Evolutionary conservation across 1,284 basidiomycete genomes (phyloP).

Genomic region (Puccinia brachypodii): DNA sequence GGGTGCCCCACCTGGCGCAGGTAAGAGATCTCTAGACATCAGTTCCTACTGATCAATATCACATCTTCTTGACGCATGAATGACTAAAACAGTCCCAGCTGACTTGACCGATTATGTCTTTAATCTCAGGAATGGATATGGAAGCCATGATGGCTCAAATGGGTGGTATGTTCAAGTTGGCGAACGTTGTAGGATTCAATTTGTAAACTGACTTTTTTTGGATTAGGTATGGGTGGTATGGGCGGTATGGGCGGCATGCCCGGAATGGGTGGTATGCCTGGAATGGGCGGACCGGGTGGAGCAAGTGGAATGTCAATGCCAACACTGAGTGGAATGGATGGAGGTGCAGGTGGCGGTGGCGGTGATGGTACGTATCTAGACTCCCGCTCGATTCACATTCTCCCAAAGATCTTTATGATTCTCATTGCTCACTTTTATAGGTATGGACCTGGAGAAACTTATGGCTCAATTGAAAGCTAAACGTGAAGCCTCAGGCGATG

Average conservation of each 20-base stretch:
- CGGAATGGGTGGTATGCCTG: background rate
- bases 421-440: background rate
- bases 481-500: background rate
- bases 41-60: background rate
- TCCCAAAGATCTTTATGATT: background rate
- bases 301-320: background rate
- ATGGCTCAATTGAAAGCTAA: constrained; percentile 38
- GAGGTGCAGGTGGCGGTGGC: background rate
- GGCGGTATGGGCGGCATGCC: constrained; percentile 29
- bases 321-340: background rate
- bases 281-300: constrained; percentile 17
- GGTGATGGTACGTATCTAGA: background rate
- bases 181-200: too few species aligned
- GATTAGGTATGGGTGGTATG: constrained; percentile 43
- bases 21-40: background rate
- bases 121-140: constrained; percentile 37
- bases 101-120: background rate
- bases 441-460: constrained; percentile 38
- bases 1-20: constrained; percentile 33
- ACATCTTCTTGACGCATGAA: background rate
- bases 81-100: background rate
- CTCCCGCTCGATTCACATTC: background rate
- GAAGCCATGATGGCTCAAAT: constrained; percentile 44
- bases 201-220: too few species aligned
- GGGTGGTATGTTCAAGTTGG: too few species aligned